Evolutionary conservation across 768 basidiomycete genomes (phyloP), one percentile per base, ranked within the genome.

Genomic region (Trametes cubensis): DNA sequence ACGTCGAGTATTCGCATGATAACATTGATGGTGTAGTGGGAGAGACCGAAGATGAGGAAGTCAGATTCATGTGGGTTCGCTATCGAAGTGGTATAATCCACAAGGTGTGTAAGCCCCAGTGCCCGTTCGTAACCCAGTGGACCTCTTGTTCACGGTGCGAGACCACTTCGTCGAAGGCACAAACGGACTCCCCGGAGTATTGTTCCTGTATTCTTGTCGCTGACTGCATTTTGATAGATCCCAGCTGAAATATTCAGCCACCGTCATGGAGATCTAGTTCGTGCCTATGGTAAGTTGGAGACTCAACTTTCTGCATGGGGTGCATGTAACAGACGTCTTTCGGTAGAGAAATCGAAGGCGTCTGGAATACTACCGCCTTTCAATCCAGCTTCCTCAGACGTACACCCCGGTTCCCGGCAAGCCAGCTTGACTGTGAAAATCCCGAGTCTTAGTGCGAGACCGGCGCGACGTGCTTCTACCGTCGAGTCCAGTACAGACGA

Each of bases 401-500:
- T 92, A 11, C 86, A 89, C 66, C 84, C 84, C 21, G 68, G 78
- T 23, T 86, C 86, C 49, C 86, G 88, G 84, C 63, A 78, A 74
- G 66, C 62, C 76, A 45, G 74, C 68, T 41, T 64, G 78, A 52
- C 76, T 62, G 15, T 65, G 40, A 60, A 55, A 72, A 81, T 65
- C 40, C 58, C 58, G 39, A 46, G 52, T 13, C 28, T 44, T 70
- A 69, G 30, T 70, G 64, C 41, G 55, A 71, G 64, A 60, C 68
- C 42, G 65, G 68, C 3, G 47, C 63, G 15, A 61, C 62, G 13
- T 54, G 66, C 50, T 74, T 66, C 45, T 63, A 73, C 18, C 70
- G 70, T 17, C 11, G 50, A 50, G 70, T 72, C 48, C 18, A 64
- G 60, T 23, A 50, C 60, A 11, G 66, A 71, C 61, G 63, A 64